Evolutionary conservation across 2,329 filamentous ascomycete species (phyloP), one percentile per base, ranked within the genome.

Genomic region (Dendryphion nanum): DNA sequence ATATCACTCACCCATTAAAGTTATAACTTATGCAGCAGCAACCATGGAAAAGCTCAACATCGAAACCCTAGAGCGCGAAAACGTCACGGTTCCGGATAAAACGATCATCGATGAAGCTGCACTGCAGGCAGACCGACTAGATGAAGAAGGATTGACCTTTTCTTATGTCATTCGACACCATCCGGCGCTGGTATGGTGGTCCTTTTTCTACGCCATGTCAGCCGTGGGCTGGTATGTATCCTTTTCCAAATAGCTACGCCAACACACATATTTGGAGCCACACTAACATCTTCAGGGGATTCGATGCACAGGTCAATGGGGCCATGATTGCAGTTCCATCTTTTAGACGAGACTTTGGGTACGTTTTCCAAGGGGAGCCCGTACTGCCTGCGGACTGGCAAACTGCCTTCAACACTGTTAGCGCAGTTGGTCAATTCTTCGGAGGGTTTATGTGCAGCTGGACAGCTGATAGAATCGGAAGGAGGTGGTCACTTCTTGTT

Each of bases 281-380:
- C 23, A 10, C 23, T 26, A n/a, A 10, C n/a, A n/a, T 26, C n/a
- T 3, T 20, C 16, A 49, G 46, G 43, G 46, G 46, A 15, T 84
- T 83, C 50, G 80, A 83, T 56, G 76, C 78, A 0, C 79, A 83
- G 55, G 70, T 83, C n/a, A 69, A 82, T 15, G 78, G 78, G 18
- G 78, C 79, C 38, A 70, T 83, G 43, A 82, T 78, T 44, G 72
- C 75, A 3, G 75, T 73, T 17, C 74, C 76, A 0, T 70, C 73
- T 14, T 74, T 73, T 47, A 59, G 69, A 20, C 61, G 72, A 40
- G 69, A 73, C 44, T 73, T 74, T 48, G 70, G 69, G 0, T 47
- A 58, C 29, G 37, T 47, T 5, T 69, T 43, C 36, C 43, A 31
- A 13, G 44, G 56, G 28, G 61, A 51, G 38, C 72, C 66, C 52